A percentile compares a stretch with the other conserved stretches of the same genome.
Conservation (phyloP, 371 early-diverging fungal species). For the Apophysomyces sp. region DNA sequence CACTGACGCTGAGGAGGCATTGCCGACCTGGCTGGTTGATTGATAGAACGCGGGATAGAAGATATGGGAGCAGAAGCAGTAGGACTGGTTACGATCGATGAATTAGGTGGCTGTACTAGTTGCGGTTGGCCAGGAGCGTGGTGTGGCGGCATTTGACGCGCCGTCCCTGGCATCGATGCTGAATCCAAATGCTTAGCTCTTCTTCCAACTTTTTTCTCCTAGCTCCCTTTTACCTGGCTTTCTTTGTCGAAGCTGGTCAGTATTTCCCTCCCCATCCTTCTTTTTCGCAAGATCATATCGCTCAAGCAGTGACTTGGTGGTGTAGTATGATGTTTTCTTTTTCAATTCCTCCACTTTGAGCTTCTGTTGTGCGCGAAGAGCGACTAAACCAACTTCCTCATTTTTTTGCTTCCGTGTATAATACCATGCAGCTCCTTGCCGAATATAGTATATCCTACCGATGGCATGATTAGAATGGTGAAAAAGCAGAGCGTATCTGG, state of each 20-base stretch:
- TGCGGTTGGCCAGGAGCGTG: background rate
- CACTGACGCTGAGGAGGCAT: conserved; percentile 36
- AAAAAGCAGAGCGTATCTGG: background rate
- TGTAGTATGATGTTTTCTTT: conserved; percentile 83
- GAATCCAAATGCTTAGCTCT: background rate
- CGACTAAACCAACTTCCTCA: conserved; percentile 53
- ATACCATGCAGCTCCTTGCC: conserved; percentile 52
- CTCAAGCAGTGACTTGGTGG: conserved; percentile 89
- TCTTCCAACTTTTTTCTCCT: background rate
- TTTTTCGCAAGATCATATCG: conserved; percentile 37
- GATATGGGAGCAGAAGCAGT: background rate
- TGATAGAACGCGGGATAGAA: background rate
- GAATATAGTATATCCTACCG: conserved; percentile 50
- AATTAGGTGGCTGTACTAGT: background rate
- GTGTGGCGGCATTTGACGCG: background rate
- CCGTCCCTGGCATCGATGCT: background rate
- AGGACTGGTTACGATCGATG: background rate
- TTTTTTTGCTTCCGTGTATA: conserved; percentile 61
- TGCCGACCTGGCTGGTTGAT: background rate
- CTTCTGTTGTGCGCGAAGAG: conserved; percentile 58
- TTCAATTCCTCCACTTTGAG: conserved; percentile 87
- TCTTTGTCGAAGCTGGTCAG: conserved; percentile 9
- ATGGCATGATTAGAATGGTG: background rate
- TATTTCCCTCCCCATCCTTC: background rate
- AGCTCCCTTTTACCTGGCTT: conserved; percentile 5